Base-by-base conservation (phyloP, 768 basidiomycete genomes). In the Holtermannia corniformis region DNA sequence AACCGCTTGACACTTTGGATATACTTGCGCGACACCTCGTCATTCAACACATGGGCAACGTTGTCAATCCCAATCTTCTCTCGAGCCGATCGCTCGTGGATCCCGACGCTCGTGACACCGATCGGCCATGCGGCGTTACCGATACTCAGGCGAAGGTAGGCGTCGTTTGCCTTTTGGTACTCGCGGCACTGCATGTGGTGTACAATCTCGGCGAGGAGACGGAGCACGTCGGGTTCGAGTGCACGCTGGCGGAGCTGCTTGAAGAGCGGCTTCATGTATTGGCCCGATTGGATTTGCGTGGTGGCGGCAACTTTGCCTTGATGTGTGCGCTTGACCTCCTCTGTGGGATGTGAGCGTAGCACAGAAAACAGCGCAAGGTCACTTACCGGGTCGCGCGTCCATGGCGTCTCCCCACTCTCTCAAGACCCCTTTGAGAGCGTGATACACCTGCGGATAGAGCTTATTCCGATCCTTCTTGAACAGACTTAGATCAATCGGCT, bases 111-210 rank as follows among this genome's bases (percentile, higher is more conserved):
- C 56, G 95, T 99, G 7, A 99, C 95, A 41, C 95, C 95, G 65
- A 99, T 99, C 1, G 95, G 95, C 95, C 95, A 99, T 2, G 95
- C 92, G 0, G 95, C 93, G 64, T 95, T 99, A 27, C 95, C 95
- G 58, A 99, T 99, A 4, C 88, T 91, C 37, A 99, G 76, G 5
- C 95, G 85, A 21, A 99, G 81, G 71, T 99, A 99, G 0, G 92
- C 85, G 68, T 99, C 95, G 64, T 97, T 99, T 2, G 95, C 93
- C 50, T 78, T 80, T 71, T 96, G 90, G 62, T 99, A 99, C 70
- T 92, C 83, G 24, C 95, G 84, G 59, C 81, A 85, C 71, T 99
- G 95, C 90, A 95, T 93, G 73, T 90, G 76, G 66, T 96, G 86
- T 5, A 96, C 86, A 49, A 99, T 92, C 73, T 99, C 92, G 13